Evolutionary conservation across 2,329 filamentous ascomycete species (phyloP), one percentile per base, ranked within the genome.

Genomic region (Aspergillus aculeatinus): DNA sequence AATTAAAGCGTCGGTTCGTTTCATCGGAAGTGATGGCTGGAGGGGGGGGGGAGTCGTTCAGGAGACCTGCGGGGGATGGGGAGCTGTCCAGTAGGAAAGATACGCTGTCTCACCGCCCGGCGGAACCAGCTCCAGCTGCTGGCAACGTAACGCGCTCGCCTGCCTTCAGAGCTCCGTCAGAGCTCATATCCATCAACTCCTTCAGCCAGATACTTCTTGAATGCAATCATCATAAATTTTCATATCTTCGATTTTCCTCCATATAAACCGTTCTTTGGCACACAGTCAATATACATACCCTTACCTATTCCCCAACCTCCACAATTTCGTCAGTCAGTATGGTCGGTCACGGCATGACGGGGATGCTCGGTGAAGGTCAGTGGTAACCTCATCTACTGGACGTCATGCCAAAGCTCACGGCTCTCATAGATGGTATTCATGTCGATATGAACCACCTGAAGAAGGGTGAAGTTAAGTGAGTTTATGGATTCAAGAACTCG

Each of bases 391-490:
- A 63, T 67, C 25, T 44, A 25, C 23, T 56, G n/a, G 44, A 19
- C 19, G 55, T n/a, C 31, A 48, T 52, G 52, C 31, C 57, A 50
- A 51, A 62, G 55, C 63, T 68, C 33, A 68, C 62, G 64, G 51
- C 61, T 50, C 60, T 55, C 58, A 39, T 72, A 98, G 95, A 99
- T 93, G 95, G 95, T 77, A 98, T 99, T 77, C 95, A 99, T 78
- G 85, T 99, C 70, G 95, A 99, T 76, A 99, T 99, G 95, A 91
- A 98, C 74, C 89, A 95, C 74, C 82, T 99, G 79, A 99, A 99
- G 88, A 95, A 92, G 80, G 95, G 95, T 64, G 95, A 99, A 83
- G 94, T 99, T 77, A 99, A 99, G 92, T 97, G 82, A 81, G 92
- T 82, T 16, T 9, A n/a, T 16, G 39, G 64, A 19, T 55, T 7